Evolutionary conservation across 140 eudicot species (phyloP).

Genomic region (Bidens hawaiensis): DNA sequence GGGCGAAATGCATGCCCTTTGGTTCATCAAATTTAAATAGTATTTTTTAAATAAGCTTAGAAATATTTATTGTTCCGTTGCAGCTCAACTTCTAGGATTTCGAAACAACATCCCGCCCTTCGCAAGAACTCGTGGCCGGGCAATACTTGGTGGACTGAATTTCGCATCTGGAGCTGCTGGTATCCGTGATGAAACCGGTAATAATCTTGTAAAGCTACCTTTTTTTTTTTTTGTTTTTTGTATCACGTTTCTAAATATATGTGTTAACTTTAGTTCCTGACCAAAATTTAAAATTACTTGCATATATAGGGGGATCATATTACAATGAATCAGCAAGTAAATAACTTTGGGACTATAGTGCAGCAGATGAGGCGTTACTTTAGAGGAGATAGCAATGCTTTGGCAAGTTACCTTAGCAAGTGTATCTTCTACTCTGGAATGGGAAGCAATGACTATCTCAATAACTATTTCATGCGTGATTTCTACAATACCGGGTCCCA

Average conservation of each 20-base stretch:
- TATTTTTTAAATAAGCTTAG: background rate
- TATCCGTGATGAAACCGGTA: conserved; percentile 85
- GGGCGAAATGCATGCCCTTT: too few relatives aligned
- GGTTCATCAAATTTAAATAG: too few relatives aligned
- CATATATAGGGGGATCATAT: conserved; percentile 73
- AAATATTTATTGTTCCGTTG: conserved; percentile 21
- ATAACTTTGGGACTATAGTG: conserved; percentile 52
- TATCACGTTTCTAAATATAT: background rate
- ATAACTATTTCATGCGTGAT: conserved; percentile 75
- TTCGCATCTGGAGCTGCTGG: conserved; percentile 97
- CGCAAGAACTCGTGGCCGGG: conserved; percentile 58
- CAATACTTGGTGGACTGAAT: conserved; percentile 57
- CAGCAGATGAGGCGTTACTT: conserved; percentile 45
- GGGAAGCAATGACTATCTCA: conserved; percentile 95
- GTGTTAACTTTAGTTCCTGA: background rate
- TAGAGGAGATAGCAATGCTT: conserved; percentile 44
- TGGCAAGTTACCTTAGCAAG: conserved; percentile 40
- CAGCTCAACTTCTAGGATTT: conserved; percentile 88
- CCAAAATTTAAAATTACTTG: background rate
- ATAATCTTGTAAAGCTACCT: conserved; percentile 52
- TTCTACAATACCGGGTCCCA: conserved; percentile 48
- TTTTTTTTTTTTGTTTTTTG: background rate
- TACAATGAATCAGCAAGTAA: conserved; percentile 74
- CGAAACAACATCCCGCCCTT: conserved; percentile 68
- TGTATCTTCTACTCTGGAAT: conserved; percentile 72